These are phyloP conservation scores for Emmonsia crescens DNA, from an alignment of 2,329 filamentous ascomycete species.

Conservation along the genomic window DNA sequence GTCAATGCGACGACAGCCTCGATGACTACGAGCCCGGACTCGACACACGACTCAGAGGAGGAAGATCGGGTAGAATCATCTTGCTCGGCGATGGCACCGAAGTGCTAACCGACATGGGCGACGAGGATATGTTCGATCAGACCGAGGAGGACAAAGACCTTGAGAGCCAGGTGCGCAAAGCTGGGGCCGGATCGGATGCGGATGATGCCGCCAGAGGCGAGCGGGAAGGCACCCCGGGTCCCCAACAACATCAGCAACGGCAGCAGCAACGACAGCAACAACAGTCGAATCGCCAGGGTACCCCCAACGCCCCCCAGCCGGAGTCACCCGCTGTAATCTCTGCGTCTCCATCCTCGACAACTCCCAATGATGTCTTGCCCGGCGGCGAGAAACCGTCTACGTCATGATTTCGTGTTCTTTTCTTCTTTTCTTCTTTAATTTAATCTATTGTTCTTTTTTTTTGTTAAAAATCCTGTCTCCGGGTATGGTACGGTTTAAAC, in stretches of 20 bases:
- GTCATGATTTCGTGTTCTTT: background rate
- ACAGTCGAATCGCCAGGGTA: conserved; percentile 24
- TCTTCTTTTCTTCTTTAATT: conserved; percentile 12
- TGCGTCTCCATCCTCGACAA: conserved; percentile 29
- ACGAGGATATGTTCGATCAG: conserved; percentile 89
- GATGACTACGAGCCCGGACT: conserved; percentile 44
- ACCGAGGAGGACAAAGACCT: conserved; percentile 78
- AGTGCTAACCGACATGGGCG: conserved; percentile 76
- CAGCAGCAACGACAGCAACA: background rate
- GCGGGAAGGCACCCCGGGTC: conserved; percentile 43
- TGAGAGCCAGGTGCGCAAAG: conserved; percentile 67
- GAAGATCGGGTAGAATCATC: conserved; percentile 73
- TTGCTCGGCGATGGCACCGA: conserved; percentile 92
- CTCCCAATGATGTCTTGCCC: conserved; percentile 17
- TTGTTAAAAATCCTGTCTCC: too few relatives aligned
- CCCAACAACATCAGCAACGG: conserved; percentile 15
- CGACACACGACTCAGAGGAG: conserved; percentile 48
- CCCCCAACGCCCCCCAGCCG: background rate
- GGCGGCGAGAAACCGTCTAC: background rate
- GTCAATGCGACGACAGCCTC: conserved; percentile 69
- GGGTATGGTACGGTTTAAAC: too few relatives aligned
- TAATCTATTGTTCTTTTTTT: conserved; percentile 8
- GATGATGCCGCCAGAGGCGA: conserved; percentile 29
- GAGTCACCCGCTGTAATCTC: conserved; percentile 17
- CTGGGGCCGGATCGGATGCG: conserved; percentile 25